Conservation (phyloP, 2,329 filamentous ascomycete genomes). For the Phialemoniopsis sp. region DNA sequence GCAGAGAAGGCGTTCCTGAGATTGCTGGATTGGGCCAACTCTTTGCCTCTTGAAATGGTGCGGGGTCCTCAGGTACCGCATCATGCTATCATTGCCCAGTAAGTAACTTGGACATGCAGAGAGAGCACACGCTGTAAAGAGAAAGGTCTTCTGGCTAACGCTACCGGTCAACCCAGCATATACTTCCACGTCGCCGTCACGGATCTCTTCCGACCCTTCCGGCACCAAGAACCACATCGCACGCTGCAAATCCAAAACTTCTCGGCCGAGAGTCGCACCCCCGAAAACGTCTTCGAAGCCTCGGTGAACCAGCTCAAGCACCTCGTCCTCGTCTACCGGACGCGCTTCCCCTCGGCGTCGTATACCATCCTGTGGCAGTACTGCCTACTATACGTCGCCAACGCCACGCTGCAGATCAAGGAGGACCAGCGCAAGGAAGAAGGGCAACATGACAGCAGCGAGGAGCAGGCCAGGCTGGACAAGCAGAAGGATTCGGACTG, state of each 20-base stretch:
- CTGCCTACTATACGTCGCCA: constrained; percentile 20
- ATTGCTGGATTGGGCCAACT: constrained; percentile 13
- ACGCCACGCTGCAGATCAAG: constrained; percentile 15
- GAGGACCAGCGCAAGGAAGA: too few relatives aligned
- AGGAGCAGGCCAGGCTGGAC: background rate
- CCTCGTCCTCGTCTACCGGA: constrained; percentile 6
- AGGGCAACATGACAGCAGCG: too few relatives aligned
- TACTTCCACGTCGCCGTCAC: constrained; percentile 8
- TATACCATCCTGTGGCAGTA: constrained; percentile 18
- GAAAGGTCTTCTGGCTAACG: too few relatives aligned
- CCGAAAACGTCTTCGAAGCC: constrained; percentile 3
- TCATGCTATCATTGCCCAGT: constrained; percentile 10
- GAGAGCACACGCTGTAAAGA: too few relatives aligned
- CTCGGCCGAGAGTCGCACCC: background rate
- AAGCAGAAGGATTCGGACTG: constrained; percentile 6
- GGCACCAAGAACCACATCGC: background rate
- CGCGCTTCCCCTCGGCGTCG: constrained; percentile 5
- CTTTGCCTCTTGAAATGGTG: constrained; percentile 4
- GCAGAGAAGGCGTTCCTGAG: constrained; percentile 12
- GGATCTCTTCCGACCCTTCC: constrained; percentile 10
- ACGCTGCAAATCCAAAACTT: background rate
- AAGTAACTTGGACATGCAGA: too few relatives aligned
- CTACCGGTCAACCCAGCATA: constrained; percentile 1
- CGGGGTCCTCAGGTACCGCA: constrained; percentile 3
- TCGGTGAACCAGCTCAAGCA: constrained; percentile 8